Percentiles rank a stretch among this genome's conserved stretches.
Evolutionary conservation across 192 early-diverging fungal species (phyloP).

Genomic region (Backusella luteola): DNA sequence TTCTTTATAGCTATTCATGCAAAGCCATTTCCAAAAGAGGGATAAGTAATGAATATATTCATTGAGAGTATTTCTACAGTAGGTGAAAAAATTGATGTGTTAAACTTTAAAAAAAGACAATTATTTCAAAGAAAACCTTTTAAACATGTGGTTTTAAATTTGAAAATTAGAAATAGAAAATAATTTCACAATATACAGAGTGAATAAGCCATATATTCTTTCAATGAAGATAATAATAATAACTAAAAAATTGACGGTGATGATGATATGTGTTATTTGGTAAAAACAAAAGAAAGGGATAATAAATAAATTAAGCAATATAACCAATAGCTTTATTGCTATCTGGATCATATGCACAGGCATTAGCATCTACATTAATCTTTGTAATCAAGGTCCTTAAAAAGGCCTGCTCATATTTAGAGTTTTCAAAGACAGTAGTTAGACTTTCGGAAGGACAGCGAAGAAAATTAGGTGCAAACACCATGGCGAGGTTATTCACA

Average conservation of each 20-base stretch:
- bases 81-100: too few species aligned
- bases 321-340: neutral
- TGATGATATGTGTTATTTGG: neutral
- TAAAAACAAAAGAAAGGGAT: neutral
- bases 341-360: conserved; percentile 5
- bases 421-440: conserved; percentile 55
- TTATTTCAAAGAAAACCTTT: too few species aligned
- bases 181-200: neutral
- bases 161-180: neutral
- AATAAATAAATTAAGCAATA: neutral
- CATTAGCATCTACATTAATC: neutral
- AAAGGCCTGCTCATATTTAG: conserved; percentile 43
- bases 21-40: too few species aligned
- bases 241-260: too few species aligned
- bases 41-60: too few species aligned
- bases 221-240: neutral
- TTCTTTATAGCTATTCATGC: too few species aligned
- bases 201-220: neutral
- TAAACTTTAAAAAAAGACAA: too few species aligned
- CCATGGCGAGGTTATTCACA: conserved; percentile 87
- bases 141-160: too few species aligned
- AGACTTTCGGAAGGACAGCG: conserved; percentile 78
- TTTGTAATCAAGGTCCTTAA: conserved; percentile 23
- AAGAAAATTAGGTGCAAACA: conserved; percentile 94
- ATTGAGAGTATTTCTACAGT: too few species aligned